Evolutionary conservation across 2,329 filamentous ascomycete genomes (phyloP), one percentile per base, ranked within the genome.

Genomic region (Botryosphaeria dothidea): DNA sequence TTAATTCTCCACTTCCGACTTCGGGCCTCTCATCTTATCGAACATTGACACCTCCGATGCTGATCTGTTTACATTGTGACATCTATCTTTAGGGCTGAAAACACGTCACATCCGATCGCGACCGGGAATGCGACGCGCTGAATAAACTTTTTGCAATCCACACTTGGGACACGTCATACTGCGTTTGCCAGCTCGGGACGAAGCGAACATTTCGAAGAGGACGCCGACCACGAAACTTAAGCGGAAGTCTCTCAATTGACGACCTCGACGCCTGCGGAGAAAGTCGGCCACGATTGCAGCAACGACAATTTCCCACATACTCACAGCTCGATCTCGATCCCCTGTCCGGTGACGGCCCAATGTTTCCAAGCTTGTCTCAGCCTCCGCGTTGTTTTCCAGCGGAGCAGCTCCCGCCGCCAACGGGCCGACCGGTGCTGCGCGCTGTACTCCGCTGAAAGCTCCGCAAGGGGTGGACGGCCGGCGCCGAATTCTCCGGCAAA

Each of bases 1-100:
- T 64, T 56, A 25, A 19, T 54, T 64, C 61, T 64, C 61, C 61
- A 64, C 61, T 64, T 64, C 61, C 49, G 61, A 64, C 27, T 46
- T 64, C 36, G 61, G 61, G 27, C 25, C 43, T 25, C 25, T 29
- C 49, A 25, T 46, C 27, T 41, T 4, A 21, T 3, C 41, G 41
- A 60, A 34, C n/a, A 38, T 58, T 41, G 38, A 43, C 54, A 17
- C 34, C 21, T 41, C n/a, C 9, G 5, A 19, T 56, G 51, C 51
- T 56, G 54, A 58, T 58, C 36, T 58, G 36, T 58, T 58, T 60
- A 60, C 56, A 60, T 29, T 46, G 41, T 60, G n/a, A 45, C 56
- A 31, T 46, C 23, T 31, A 31, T 45, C 7, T 31, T 27, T 48
- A 60, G 56, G 41, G 56, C 41, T 60, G 56, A 17, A 36, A 48